Evolutionary conservation across 192 early-diverging fungal species (phyloP), one percentile per base, ranked within the genome.

Genomic region (Backusella australiensis): DNA sequence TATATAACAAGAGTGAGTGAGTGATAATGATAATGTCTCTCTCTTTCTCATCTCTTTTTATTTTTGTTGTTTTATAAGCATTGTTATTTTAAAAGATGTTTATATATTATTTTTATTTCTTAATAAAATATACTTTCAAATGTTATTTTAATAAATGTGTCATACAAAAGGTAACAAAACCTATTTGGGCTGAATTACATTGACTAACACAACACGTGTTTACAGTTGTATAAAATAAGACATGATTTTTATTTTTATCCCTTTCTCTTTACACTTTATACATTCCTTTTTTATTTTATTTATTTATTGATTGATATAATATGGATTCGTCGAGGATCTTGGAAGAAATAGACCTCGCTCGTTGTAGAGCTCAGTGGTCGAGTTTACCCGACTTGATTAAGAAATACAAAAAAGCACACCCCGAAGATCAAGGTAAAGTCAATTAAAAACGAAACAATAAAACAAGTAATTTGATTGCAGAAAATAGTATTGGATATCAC

Each of bases 321-420:
- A 41, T 72, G 70, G 70, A 72, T 46, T 42, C 39, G 26, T 29
- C 70, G 34, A 49, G 29, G 29, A 11, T 63, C 39, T 36, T 65
- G 14, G 56, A 41, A 41, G 72, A 74, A 41, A 56, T 74, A 15
- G 72, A 74, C 52, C n/a, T 65, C 12, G 72, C 72, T 63, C 72
- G 72, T 26, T 74, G 72, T 38, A 44, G 56, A 63, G 72, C 53
- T 0, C 53, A 84, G 71, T 85, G 86, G 79, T 66, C 67, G 26
- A 71, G 46, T 19, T 78, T 85, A 59, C 80, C 81, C 34, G 88
- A 89, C 68, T 70, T 86, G n/a, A 79, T 83, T 15, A 78, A 83
- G 67, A 85, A 85, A 23, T 89, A 86, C 76, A 71, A 80, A 69
- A 87, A 84, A 67, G 82, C 82, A 53, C 81, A 83, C 63, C 80